phyloP scores from a whole-genome alignment of 352 stramenopile genomes.

The Globisporangium parvum region DNA sequence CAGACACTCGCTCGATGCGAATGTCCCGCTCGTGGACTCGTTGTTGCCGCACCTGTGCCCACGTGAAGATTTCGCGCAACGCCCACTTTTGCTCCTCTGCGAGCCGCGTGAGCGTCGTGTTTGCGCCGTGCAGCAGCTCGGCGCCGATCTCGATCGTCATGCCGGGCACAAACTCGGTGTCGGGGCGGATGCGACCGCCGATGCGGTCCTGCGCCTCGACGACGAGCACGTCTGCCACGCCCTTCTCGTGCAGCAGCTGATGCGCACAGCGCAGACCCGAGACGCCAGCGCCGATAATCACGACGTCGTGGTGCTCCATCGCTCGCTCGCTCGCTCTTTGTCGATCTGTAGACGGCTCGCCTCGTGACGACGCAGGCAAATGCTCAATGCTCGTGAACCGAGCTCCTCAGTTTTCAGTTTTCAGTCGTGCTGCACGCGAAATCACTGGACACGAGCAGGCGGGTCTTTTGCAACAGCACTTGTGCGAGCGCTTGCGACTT shows the following conservation, averaged over 20 bases:
- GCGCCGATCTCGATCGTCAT: slow-evolving; percentile 71
- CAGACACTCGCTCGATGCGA: too few species aligned
- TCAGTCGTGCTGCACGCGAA: neutral
- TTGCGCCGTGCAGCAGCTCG: slow-evolving; percentile 69
- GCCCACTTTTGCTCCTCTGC: slow-evolving; percentile 58
- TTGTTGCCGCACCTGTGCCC: slow-evolving; percentile 53
- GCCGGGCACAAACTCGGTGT: slow-evolving; percentile 60
- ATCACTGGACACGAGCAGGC: slow-evolving; percentile 2
- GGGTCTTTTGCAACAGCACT: neutral
- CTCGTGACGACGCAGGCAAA: neutral
- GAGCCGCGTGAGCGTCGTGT: slow-evolving; percentile 68
- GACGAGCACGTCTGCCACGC: slow-evolving; percentile 60
- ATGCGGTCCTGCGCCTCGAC: slow-evolving; percentile 63
- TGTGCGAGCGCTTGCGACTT: too few species aligned
- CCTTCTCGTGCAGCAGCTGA: slow-evolving; percentile 46
- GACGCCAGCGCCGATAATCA: slow-evolving; percentile 67
- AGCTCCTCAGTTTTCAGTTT: too few species aligned
- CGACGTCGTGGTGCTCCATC: slow-evolving; percentile 45
- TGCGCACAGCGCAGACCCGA: slow-evolving; percentile 61
- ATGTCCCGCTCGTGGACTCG: neutral
- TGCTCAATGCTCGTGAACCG: slow-evolving; percentile 7
- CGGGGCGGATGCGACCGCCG: slow-evolving; percentile 57
- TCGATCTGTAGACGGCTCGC: neutral
- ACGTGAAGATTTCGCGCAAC: slow-evolving; percentile 81
- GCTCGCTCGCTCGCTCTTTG: too few species aligned